Base-by-base conservation (phyloP, 495 filamentous ascomycete genomes). In the Penicillium fimorum region DNA sequence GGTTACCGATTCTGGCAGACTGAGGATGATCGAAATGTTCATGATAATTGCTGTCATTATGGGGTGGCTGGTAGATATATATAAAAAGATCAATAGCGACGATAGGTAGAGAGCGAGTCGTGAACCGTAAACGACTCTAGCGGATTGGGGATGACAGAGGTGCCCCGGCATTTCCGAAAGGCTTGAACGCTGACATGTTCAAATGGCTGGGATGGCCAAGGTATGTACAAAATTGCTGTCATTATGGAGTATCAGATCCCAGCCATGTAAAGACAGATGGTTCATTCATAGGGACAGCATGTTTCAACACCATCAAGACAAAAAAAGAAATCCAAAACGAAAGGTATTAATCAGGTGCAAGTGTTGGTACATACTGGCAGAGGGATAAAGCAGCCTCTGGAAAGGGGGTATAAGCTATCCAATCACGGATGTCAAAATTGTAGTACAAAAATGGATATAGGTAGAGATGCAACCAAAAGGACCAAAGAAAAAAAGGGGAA, bases 341-440 rank as follows among this genome's bases (percentile, higher is more conserved):
- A 42, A 33, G 47, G 42, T 12, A 18, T 47, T 47, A 49, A 35
- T 37, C 46, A 44, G 32, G 29, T 24, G 49, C 50, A 62, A 49
- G 43, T 60, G 60, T 56, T 50, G 56, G 62, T 63, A 58, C 63
- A 59, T 43, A 54, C 46, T 32, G 11, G 55, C 59, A 54, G 43
- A 47, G 30, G 52, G 13, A 35, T 29, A 41, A 42, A 45, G 35
- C 33, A 40, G 29, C 30, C 41, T 53, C 52, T 40, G 32, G 43
- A 47, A 53, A 15, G 1, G 32, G 52, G 52, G 52, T 54, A 54
- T 54, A 47, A 46, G 15, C 20, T 41, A 51, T 51, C 49, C 49
- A 38, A 47, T 25, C 30, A 32, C 20, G 17, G 33, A 22, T 20
- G 33, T 44, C n/a, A 46, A 47, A 30, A 47, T 47, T 35, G 49